Conservation (phyloP, 495 filamentous ascomycete species). For the Neurospora sp. region DNA sequence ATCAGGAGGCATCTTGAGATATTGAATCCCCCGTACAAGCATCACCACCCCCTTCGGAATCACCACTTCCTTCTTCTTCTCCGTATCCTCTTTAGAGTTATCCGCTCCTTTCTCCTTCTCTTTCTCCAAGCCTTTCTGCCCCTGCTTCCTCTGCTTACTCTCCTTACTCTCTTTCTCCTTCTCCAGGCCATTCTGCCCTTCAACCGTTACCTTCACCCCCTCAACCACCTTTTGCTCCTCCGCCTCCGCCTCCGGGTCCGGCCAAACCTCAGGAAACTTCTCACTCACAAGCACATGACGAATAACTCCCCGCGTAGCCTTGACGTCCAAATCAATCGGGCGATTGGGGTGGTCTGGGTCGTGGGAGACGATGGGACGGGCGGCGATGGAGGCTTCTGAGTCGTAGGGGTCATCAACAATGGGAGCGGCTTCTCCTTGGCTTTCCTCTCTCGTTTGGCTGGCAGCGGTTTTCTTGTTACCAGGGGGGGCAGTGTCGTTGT, state of each 20-base stretch:
- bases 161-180: background rate
- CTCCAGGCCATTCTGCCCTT: too few species aligned
- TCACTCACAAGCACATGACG: background rate
- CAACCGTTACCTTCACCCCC: background rate
- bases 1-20: background rate
- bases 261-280: background rate
- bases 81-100: background rate
- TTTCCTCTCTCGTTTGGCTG: background rate
- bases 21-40: background rate
- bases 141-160: background rate
- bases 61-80: background rate
- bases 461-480: background rate
- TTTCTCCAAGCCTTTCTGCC: background rate
- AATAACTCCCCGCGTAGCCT: background rate
- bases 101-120: background rate
- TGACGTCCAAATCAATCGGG: background rate
- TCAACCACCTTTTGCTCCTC: background rate
- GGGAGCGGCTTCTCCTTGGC: background rate
- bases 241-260: background rate
- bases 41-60: background rate
- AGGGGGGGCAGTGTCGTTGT: background rate
- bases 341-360: background rate
- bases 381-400: background rate
- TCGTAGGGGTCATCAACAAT: background rate
- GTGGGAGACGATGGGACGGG: background rate